These are phyloP conservation scores for Zizania palustris DNA, from an alignment of 202 grass and related monocot species.

Conservation along the genomic window DNA sequence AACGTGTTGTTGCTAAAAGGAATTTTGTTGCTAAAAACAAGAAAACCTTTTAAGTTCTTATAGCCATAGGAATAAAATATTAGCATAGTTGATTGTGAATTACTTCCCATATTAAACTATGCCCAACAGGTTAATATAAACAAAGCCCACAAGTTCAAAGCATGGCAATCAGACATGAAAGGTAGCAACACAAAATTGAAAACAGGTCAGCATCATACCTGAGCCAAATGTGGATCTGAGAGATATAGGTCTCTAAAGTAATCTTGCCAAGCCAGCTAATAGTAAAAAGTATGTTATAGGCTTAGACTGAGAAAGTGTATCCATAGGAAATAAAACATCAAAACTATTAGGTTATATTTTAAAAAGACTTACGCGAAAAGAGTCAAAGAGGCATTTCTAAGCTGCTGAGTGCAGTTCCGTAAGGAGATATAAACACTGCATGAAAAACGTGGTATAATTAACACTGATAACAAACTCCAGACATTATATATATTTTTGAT, in stretches of 20 bases:
- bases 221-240: constrained; percentile 86
- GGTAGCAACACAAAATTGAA: background rate
- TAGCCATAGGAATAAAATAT: background rate
- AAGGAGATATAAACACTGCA: constrained; percentile 71
- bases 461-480: background rate
- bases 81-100: background rate
- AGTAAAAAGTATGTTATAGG: constrained; percentile 4
- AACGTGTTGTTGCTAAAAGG: too few species aligned
- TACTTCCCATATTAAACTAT: background rate
- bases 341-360: background rate
- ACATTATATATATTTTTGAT: background rate
- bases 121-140: background rate
- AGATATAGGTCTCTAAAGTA: constrained; percentile 83
- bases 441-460: constrained; percentile 12
- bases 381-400: constrained; percentile 66
- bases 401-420: constrained; percentile 72
- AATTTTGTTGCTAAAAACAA: background rate
- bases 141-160: background rate
- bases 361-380: constrained; percentile 63
- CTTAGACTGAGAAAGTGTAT: constrained; percentile 12
- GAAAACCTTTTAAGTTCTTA: background rate
- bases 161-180: constrained; percentile 6
- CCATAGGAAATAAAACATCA: constrained; percentile 4
- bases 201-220: constrained; percentile 46
- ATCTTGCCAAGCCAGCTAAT: constrained; percentile 81